Base-by-base conservation (phyloP, 164 flowering plant species). In the Magnolia sinica region DNA sequence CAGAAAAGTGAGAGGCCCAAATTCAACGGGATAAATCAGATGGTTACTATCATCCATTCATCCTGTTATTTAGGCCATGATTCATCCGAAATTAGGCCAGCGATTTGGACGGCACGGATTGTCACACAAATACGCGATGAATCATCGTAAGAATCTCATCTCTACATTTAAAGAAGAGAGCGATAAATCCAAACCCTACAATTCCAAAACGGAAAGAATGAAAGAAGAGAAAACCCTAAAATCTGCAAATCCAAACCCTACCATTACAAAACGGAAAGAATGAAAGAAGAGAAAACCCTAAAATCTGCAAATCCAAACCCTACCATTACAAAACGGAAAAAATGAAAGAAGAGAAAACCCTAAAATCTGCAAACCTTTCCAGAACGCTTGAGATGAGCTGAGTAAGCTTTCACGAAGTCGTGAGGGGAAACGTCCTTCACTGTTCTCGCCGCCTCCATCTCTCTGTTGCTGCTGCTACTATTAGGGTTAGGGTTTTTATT, bases 341-440 rank as follows among this genome's bases (percentile, higher is more conserved):
- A 9, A 52, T 14, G 14, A 52, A 52, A 52, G 13, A 8, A 52
- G 13, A 52, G 14, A 52, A 52, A 14, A 52, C 13, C 10, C 59
- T 52, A 52, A 52, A 50, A 50, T 16, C 19, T 50, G 7, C 37
- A 8, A 70, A 86, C 90, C 90, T 88, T 86, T 68, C 90, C 90
- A 18, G 90, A 86, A 20, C 88, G 80, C 79, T 88, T 88, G 70
- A 88, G 89, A 63, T 88, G 90, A 72, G 88, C 78, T 49, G 90
- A 71, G 67, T 88, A 86, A 0, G 85, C 83, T 71, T 78, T 83
- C 6, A 78, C 81, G 83, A 88, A 88, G 27, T 86, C 89, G 79
- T 88, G 90, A 51, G 90, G 87, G 3, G 90, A 88, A 10, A 85
- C 90, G 65, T 88, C 89, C 77, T 88, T 88, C 66, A 88, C 90